Evolutionary conservation across 257 asterid genomes (phyloP), one percentile per base, ranked within the genome.

Genomic region (Solanum tarijense): DNA sequence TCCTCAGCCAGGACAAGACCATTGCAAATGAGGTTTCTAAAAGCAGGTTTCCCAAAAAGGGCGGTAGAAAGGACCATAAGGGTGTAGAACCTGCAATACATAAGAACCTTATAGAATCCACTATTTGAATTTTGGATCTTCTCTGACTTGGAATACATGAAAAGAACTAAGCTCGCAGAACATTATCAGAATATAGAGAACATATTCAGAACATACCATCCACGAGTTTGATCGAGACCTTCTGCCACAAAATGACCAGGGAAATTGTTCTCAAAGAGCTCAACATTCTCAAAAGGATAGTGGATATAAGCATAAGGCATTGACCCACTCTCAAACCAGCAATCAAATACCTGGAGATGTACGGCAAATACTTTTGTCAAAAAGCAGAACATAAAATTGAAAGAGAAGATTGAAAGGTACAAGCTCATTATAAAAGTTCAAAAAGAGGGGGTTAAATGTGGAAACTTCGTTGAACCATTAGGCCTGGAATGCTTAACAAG

Each of bases 301-400:
- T 97, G 99, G 85, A 97, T 95, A 88, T 97, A 96, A 13, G 99
- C 99, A 89, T 96, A 97, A 76, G 99, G 99, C 99, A 97, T 97
- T 81, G 99, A 97, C 38, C 99, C 99, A 91, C 99, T 97, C 93
- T 97, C 99, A 88, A 97, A 97, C 99, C 99, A 97, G 92, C 99
- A 97, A 88, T 97, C 99, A 65, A 97, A 97, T 38, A 97, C 93
- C 93, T 92, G 87, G 9, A 88, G 31, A 76, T 41, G 78, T 18
- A 88, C 39, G 55, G 52, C 27, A 79, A 27, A 43, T 79, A 79
- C 39, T 29, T 43, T 9, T 79, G 85, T 79, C 66, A 43, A 20
- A 43, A 41, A 25, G 85, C 65, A 79, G 85, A 79, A 27, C 14
- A 79, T 21, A 78, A 14, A 27, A 13, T 79, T 43, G 62, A 27